phyloP scores from a whole-genome alignment of 1,139 yeast species.

The Hyphopichia fennica region DNA sequence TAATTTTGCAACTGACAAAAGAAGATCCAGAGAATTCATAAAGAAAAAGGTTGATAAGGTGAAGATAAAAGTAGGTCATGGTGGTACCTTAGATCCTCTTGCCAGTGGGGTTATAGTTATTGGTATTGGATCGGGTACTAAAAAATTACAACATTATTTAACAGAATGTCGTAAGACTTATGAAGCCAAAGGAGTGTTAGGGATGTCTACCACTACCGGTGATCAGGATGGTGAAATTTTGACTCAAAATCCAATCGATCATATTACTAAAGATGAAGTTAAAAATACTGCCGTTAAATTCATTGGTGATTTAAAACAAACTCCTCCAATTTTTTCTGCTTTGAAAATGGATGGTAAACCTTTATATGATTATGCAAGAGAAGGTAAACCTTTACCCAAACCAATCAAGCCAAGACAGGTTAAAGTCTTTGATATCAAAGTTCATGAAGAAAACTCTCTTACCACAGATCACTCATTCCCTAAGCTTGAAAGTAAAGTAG shows the following conservation, averaged over 20 bases:
- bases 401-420: constrained; percentile 78
- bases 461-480: constrained; percentile 56
- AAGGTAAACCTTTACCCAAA: constrained; percentile 81
- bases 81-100: constrained; percentile 94
- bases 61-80: constrained; percentile 94
- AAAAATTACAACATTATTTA: constrained; percentile 67
- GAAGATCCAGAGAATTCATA: constrained; percentile 45
- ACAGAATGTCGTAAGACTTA: constrained; percentile 76
- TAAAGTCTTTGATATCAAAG: constrained; percentile 52
- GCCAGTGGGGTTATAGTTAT: constrained; percentile 92
- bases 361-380: constrained; percentile 89
- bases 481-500: constrained; percentile 50
- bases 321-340: constrained; percentile 95
- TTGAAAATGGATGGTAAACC: constrained; percentile 94
- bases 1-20: constrained; percentile 46
- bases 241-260: constrained; percentile 54
- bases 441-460: constrained; percentile 55
- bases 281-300: constrained; percentile 57
- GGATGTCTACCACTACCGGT: constrained; percentile 90
- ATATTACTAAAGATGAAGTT: constrained; percentile 57
- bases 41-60: constrained; percentile 48
- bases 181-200: constrained; percentile 81
- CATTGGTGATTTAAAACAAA: constrained; percentile 77
- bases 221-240: constrained; percentile 87
- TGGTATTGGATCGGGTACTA: constrained; percentile 91